Evolutionary conservation across 2,329 filamentous ascomycete species (phyloP).

Genomic region (Pestalotiopsis sp.): DNA sequence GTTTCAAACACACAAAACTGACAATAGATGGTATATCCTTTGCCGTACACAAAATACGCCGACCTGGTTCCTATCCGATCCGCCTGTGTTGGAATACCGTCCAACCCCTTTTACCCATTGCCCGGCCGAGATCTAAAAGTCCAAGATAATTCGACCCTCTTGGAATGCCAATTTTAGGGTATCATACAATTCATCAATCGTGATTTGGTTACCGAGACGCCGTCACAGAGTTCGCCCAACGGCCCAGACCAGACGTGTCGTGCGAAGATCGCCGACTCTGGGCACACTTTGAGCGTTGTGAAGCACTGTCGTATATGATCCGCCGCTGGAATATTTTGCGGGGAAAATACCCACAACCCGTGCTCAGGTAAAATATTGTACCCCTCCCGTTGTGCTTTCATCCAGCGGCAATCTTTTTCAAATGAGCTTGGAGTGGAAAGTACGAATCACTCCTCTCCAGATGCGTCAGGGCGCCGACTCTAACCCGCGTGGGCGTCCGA

Average conservation of each 20-base stretch:
- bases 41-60: background rate
- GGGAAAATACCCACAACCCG: background rate
- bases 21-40: background rate
- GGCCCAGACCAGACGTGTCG: background rate
- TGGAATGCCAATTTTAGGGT: background rate
- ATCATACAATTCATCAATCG: background rate
- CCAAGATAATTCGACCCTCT: background rate
- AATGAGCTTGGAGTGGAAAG: slow-evolving; percentile 5
- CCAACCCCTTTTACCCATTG: background rate
- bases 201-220: background rate
- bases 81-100: background rate
- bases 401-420: slow-evolving; percentile 4
- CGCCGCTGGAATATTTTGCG: background rate
- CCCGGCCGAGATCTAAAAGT: background rate
- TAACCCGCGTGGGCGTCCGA: slow-evolving; percentile 45
- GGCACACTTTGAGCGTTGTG: background rate
- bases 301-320: background rate
- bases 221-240: background rate
- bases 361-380: background rate
- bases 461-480: slow-evolving; percentile 29
- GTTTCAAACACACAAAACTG: background rate
- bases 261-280: background rate
- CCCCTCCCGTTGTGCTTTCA: background rate
- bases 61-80: background rate
- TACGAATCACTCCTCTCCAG: slow-evolving; percentile 39